Base-by-base conservation (phyloP, 768 basidiomycete genomes). In the Suillus plorans region DNA sequence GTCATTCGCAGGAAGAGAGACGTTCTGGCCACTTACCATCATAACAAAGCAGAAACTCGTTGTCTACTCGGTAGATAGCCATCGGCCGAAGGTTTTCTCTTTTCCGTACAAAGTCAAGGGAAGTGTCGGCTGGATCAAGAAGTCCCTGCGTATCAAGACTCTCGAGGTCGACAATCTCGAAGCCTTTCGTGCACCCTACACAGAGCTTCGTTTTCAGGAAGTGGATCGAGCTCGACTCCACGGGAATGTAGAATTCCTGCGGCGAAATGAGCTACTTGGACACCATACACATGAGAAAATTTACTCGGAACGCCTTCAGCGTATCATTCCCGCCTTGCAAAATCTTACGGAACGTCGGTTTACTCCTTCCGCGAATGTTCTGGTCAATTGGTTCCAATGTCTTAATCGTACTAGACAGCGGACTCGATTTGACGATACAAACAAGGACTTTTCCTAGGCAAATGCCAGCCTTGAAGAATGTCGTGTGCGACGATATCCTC, bases 201-300 rank as follows among this genome's bases (percentile, higher is more conserved):
- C 97, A 99, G 69, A 99, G 86, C 79, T 91, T 92, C 56, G 97
- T 97, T 82, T 97, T 97, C 69, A 99, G 83, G 80, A 97, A 98
- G 77, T 97, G 97, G 28, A 99, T 91, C 14, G 96, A 98, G 63
- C 89, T 94, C 60, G 95, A 97, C 75, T 99, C 95, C 14, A 97
- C 94, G 0, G 97, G 97, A 65, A 99, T 98, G 73, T 99, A 99
- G 79, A 99, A 99, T 76, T 99, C 97, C 95, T 97, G 72, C 4
- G 68, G 22, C 36, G 31, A 34, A 55, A 49, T 41, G 50, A 59
- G 14, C 13, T 59, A 66, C 22, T 62, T 39, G 39, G 55, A 34
- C 2, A 65, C 25, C 61, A 37, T 42, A 63, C 28, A 63, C 9
- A 62, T 16, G 28, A 61, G 31, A 41, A 59, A 20, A 72, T 80